These are phyloP conservation scores for Populus hybrid DNA, from an alignment of 441 rosid genomes.

Conservation along the genomic window DNA sequence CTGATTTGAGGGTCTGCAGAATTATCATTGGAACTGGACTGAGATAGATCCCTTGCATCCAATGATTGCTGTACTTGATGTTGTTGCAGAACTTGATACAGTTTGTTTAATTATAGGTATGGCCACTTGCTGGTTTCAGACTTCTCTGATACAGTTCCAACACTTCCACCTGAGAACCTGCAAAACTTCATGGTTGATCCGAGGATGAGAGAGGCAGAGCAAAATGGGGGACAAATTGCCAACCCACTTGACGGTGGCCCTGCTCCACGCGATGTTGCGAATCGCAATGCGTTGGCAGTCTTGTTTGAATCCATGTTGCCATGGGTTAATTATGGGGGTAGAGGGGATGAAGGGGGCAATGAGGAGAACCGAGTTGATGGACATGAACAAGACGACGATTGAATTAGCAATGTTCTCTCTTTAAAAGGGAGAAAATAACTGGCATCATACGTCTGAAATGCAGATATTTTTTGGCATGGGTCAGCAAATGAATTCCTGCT, in stretches of 20 bases:
- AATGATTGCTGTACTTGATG: no score
- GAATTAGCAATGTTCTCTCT: conserved; percentile 11
- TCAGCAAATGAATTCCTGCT: not conserved
- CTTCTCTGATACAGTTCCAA: conserved; percentile 67
- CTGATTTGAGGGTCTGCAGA: not conserved
- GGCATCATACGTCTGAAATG: not conserved
- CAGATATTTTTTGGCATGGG: conserved; percentile 5
- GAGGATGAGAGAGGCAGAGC: conserved; percentile 42
- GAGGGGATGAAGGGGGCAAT: conserved; percentile 38
- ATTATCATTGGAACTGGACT: not conserved
- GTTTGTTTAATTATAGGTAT: conserved; percentile 39
- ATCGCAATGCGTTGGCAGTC: conserved; percentile 58
- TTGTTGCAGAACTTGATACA: not conserved
- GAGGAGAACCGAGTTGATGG: conserved; percentile 35
- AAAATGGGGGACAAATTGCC: conserved; percentile 38
- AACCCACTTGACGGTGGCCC: conserved; percentile 37
- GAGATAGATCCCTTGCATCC: not conserved
- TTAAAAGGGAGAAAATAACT: not conserved
- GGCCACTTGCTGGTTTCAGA: conserved; percentile 72
- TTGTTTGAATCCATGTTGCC: conserved; percentile 79
- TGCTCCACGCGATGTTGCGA: conserved; percentile 47
- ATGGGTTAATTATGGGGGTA: conserved; percentile 56
- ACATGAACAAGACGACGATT: conserved; percentile 27
- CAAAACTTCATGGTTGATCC: conserved; percentile 78
- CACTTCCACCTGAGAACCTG: conserved; percentile 82